Conservation (phyloP, 495 filamentous ascomycete genomes). For the Xylaria longipes region DNA sequence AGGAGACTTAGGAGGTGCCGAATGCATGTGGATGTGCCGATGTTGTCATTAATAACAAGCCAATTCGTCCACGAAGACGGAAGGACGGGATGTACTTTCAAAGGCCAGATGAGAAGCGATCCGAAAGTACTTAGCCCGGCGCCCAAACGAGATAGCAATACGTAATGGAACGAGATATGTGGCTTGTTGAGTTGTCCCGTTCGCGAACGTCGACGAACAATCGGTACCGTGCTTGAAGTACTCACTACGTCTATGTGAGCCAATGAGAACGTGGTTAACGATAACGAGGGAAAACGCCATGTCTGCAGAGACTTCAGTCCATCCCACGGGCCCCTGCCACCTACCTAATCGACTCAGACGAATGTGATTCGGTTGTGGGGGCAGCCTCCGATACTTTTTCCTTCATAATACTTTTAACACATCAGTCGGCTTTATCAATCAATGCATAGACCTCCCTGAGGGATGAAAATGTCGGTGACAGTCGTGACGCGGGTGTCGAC, state of each 20-base stretch:
- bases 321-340: conserved; percentile 8
- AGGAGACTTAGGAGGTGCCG: conserved; percentile 19
- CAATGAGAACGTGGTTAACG: conserved; percentile 19
- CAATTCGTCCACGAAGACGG: conserved; percentile 23
- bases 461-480: conserved; percentile 1
- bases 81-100: conserved; percentile 15
- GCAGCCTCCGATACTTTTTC: conserved; percentile 9
- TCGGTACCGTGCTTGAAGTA: conserved; percentile 16
- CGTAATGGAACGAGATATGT: conserved; percentile 15
- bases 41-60: conserved; percentile 22
- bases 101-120: conserved; percentile 7
- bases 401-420: not conserved
- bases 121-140: conserved; percentile 8
- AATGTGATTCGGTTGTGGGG: conserved; percentile 14
- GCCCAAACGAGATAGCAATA: conserved; percentile 18
- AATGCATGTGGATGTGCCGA: conserved; percentile 24
- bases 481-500: not conserved
- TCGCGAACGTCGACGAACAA: conserved; percentile 5
- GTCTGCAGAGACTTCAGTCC: conserved; percentile 10
- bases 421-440: conserved; percentile 2
- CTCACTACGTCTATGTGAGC: not conserved
- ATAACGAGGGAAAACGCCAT: conserved; percentile 1
- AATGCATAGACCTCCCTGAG: conserved; percentile 3
- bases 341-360: conserved; percentile 26
- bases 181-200: conserved; percentile 13